Evolutionary conservation across 148 eudicot genomes (phyloP).

Genomic region (Spergularia marina): DNA sequence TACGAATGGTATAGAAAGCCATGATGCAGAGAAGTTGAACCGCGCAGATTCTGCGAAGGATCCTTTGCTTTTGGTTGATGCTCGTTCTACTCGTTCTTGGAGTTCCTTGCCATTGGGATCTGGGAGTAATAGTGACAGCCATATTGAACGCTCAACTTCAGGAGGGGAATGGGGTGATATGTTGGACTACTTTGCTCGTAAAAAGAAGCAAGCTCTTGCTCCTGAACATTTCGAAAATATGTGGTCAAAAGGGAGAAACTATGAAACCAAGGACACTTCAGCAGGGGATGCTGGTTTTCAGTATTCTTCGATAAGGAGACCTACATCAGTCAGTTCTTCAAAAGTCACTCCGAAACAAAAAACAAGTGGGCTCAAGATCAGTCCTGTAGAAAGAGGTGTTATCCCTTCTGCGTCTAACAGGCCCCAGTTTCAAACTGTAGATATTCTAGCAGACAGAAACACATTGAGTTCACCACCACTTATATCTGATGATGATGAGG

Average conservation of each 20-base stretch:
- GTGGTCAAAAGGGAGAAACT: constrained; percentile 93
- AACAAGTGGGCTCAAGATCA: constrained; percentile 33
- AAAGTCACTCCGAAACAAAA: constrained; percentile 33
- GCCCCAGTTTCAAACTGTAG: constrained; percentile 28
- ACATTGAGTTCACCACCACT: constrained; percentile 28
- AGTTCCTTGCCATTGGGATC: constrained; percentile 47
- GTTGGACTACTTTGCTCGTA: constrained; percentile 64
- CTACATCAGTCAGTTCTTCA: constrained; percentile 31
- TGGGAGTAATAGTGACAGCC: constrained; percentile 34
- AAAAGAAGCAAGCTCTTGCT: constrained; percentile 78
- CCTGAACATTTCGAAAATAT: constrained; percentile 90
- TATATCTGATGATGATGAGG: constrained; percentile 48
- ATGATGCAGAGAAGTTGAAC: constrained; percentile 32
- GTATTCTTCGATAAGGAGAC: constrained; percentile 31
- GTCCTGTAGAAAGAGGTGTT: constrained; percentile 25
- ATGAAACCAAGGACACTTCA: constrained; percentile 46
- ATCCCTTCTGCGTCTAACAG: constrained; percentile 28
- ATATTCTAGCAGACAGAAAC: constrained; percentile 24
- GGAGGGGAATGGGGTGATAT: constrained; percentile 82
- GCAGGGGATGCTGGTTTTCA: constrained; percentile 27
- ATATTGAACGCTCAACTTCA: constrained; percentile 46
- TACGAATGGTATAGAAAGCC: constrained; percentile 32
- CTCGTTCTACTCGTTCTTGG: constrained; percentile 82
- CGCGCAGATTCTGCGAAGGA: constrained; percentile 54
- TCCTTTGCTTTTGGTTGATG: constrained; percentile 75